Base-by-base conservation (phyloP, 176 grass and related monocot genomes). In the Carex kokanica region DNA sequence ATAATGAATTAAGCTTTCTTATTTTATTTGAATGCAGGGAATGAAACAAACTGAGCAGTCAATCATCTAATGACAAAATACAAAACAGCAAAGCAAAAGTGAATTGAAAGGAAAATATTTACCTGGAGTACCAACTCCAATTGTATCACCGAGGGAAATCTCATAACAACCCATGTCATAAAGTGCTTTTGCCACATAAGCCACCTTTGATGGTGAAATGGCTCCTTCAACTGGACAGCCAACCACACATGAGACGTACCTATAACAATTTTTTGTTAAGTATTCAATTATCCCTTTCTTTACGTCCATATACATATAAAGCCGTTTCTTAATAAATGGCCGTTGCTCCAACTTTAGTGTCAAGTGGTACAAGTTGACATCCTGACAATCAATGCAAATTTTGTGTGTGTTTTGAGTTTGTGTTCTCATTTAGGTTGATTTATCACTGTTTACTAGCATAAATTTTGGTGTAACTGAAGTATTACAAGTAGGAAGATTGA, bases 71-170 rank as follows among this genome's bases (percentile, higher is more conserved):
- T 3, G 73, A 55, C 15, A 60, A 62, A 4, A 16, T 52, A n/a
- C 15, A 60, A 45, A 68, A 84, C 12, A 83, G 15, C 1, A 6
- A 41, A 71, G 13, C 40, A 15, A 61, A n/a, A 66, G 43, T 3
- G 23, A 66, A 45, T 18, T 45, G 29, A 36, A 0, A 13, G 21
- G 57, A 58, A 8, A 69, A 55, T 1, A 21, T 8, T 18, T 91
- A 95, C 96, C 96, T 89, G 96, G 96, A 62, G 96, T 99, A 83
- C 93, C 93, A 45, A 99, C 91, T 61, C 96, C 96, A 65, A 93
- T 93, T 14, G 96, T 99, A 85, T 99, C 96, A 8, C 93, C 96
- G n/a, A 99, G 96, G 81, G 96, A 99, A 72, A 99, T 95, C 71
- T 99, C 96, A 2, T 81, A 85, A 88, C 96, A 99, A 16, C 96